Base-by-base conservation (phyloP, 2,329 filamentous ascomycete genomes). In the Diaporthe citri region DNA sequence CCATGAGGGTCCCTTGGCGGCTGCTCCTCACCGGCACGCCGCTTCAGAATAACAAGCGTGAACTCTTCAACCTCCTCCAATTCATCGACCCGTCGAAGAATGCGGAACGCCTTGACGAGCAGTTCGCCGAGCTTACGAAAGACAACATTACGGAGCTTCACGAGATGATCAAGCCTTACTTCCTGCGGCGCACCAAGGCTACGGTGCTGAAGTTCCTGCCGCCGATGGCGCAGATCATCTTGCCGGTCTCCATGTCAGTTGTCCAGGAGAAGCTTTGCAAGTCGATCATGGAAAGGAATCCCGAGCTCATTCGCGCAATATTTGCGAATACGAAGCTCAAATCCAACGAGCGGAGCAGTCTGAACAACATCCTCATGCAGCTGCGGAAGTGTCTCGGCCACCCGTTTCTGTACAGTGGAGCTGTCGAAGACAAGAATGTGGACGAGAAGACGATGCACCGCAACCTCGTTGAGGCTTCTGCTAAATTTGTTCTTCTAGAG, bases 281-380 rank as follows among this genome's bases (percentile, higher is more conserved):
- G 81, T 97, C 94, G 2, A 98, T 99, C 79, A 90, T 99, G 79
- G 91, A 94, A 20, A 97, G 97, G 83, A 98, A 97, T 76, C 94
- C 96, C 0, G 90, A 97, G 71, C 89, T 99, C 12, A 96, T 99
- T 81, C 93, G 93, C 78, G 91, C 96, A 0, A 95, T 99, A 60
- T 96, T 98, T 79, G 92, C 91, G 9, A 90, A 92, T 46, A 88
- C 87, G 59, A 91, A 89, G 77, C 85, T 95, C 67, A 94, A 92
- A 79, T 87, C 89, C 39, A 89, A 88, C 22, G 96, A 98, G 75
- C 90, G 93, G 8, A 92, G 94, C 56, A 96, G 92, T 77, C 85
- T 98, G 74, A 98, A 93, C 88, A 99, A 99, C 79, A 98, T 99
- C 52, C 84, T 99, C 57, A 95, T 98, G 90, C 97, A 99, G 82